phyloP scores from a whole-genome alignment of 2,329 filamentous ascomycete species.

The Trichoderma sp. region DNA sequence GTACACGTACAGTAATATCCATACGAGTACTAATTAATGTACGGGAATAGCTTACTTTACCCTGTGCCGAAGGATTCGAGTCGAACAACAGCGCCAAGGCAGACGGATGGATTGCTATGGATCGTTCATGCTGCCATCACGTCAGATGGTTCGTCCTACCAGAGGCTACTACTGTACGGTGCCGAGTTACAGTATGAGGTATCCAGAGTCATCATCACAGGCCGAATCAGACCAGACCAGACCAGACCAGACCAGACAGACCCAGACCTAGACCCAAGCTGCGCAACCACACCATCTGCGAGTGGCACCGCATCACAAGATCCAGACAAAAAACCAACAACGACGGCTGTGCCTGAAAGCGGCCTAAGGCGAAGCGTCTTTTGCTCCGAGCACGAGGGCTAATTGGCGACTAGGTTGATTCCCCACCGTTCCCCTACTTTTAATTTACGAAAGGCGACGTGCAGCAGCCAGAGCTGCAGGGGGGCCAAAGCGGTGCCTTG shows the following conservation, averaged over 20 bases:
- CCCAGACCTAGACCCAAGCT: background rate
- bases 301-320: conserved; percentile 12
- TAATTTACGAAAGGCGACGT: conserved; percentile 19
- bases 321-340: background rate
- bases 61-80: too few relatives aligned
- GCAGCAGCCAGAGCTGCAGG: conserved; percentile 13
- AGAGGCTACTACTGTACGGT: too few relatives aligned
- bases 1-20: too few relatives aligned
- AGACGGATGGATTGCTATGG: too few relatives aligned
- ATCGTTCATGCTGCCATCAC: too few relatives aligned
- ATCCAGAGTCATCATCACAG: background rate
- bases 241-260: too few relatives aligned
- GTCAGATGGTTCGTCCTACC: too few relatives aligned
- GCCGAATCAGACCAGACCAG: background rate
- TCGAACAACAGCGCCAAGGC: too few relatives aligned
- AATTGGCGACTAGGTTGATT: conserved; percentile 3
- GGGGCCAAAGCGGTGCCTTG: conserved; percentile 7
- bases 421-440: conserved; percentile 17
- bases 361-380: conserved; percentile 5
- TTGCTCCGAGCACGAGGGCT: conserved; percentile 1
- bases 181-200: too few relatives aligned
- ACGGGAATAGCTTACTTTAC: too few relatives aligned
- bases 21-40: too few relatives aligned
- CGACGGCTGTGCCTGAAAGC: background rate
- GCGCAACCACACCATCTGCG: conserved; percentile 11